Evolutionary conservation across 2,329 filamentous ascomycete species (phyloP), one percentile per base, ranked within the genome.

Genomic region (Hypoxylon sp.): DNA sequence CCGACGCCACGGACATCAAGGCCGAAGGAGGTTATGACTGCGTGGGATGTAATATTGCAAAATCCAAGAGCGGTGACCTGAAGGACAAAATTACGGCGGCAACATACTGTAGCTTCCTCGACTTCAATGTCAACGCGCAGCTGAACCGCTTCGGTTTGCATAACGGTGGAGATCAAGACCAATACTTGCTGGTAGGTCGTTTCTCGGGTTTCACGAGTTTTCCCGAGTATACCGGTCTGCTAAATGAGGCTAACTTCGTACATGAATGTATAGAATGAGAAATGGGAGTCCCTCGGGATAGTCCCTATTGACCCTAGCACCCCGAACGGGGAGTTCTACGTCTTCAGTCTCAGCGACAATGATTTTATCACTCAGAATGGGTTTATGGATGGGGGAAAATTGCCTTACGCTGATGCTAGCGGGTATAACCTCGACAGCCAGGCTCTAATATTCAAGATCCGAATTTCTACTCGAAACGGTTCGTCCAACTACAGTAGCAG

Each of bases 291-390:
- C 18, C 77, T 93, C 49, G 85, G 87, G 2, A 74, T 92, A 22
- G 82, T 88, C 2, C 88, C 89, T 0, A 84, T 87, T 5, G 81
- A 87, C 70, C 81, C 81, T 1, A 68, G 79, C 46, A 72, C 74
- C 18, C 64, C 71, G 1, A 75, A 78, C 59, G 84, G 86, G 24
- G 86, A 91, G 77, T 92, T 87, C 76, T 92, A 88, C 72, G 74
- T 93, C 32, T 85, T 93, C 65, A 86, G 84, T 11, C 78, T 91
- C 50, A 90, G 85, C 60, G 91, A 93, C 71, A 91, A 93, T 73
- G 90, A 93, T 75, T 92, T 92, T 70, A 88, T 93, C 60, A 92
- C 90, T 0, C 89, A 92, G 75, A 81, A 92, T 75, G 89, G 87
- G 59, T 72, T 68, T 67, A 84, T 89, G 75, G 85, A 91, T 69